Percentiles rank a stretch among this genome's conserved stretches.
Conservation (phyloP, 352 stramenopile species). For the Pythium sp. region DNA sequence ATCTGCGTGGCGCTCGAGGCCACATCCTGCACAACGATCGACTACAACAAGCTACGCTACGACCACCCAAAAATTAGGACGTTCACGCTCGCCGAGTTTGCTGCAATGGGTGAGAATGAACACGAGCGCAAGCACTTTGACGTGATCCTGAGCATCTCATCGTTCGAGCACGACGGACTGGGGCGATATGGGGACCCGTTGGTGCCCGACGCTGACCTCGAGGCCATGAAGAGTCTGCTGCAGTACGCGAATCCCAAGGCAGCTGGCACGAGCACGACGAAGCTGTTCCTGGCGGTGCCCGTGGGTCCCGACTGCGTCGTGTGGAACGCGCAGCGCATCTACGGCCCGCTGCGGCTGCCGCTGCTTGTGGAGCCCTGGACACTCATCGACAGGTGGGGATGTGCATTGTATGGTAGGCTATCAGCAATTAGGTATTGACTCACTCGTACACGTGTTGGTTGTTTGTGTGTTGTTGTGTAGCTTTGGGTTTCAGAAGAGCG, state of each 20-base stretch:
- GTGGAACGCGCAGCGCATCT: constrained; percentile 59
- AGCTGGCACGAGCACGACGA: constrained; percentile 10
- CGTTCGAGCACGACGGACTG: constrained; percentile 71
- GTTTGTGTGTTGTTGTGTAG: constrained; percentile 13
- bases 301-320: constrained; percentile 47
- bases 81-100: constrained; percentile 35
- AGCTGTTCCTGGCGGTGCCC: constrained; percentile 41
- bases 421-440: not conserved
- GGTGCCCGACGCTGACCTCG: constrained; percentile 51
- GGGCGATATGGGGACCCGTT: constrained; percentile 68
- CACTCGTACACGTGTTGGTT: not conserved
- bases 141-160: constrained; percentile 32
- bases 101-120: constrained; percentile 2
- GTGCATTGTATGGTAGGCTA: not conserved
- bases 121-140: constrained; percentile 25
- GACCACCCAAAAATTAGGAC: constrained; percentile 30
- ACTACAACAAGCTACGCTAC: constrained; percentile 36
- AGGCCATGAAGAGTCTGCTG: constrained; percentile 36
- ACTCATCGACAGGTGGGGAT: constrained; percentile 25
- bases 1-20: constrained; percentile 31
- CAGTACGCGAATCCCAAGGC: constrained; percentile 21
- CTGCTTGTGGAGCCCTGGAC: constrained; percentile 41
- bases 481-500: constrained; percentile 28
- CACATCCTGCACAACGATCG: constrained; percentile 36
- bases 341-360: constrained; percentile 47